A percentile compares a stretch with the other conserved stretches of the same genome.
phyloP scores from a whole-genome alignment of 108 stramenopile genomes.

The Nitzschia putrida region DNA sequence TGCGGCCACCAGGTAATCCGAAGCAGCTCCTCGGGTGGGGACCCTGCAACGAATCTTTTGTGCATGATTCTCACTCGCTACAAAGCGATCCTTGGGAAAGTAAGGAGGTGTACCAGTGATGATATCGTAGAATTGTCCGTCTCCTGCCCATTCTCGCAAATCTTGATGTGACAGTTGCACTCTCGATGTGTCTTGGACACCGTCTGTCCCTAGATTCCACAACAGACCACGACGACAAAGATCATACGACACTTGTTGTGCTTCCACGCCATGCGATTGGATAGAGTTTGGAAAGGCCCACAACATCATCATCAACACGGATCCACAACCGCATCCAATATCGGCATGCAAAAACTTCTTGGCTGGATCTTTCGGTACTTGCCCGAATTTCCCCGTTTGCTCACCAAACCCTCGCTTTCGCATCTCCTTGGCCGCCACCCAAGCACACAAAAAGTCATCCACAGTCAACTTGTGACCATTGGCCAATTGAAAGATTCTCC shows the following conservation, averaged over 20 bases:
- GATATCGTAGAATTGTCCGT: constrained; percentile 10
- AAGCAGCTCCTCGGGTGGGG: constrained; percentile 37
- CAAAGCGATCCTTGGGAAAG: constrained; percentile 37
- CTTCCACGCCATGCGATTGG: constrained; percentile 37
- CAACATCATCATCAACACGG: constrained; percentile 37
- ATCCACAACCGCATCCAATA: constrained; percentile 38
- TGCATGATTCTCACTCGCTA: constrained; percentile 36
- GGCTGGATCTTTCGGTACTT: background rate
- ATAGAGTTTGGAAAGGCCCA: constrained; percentile 38
- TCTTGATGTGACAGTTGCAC: constrained; percentile 25
- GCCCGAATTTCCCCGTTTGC: constrained; percentile 14
- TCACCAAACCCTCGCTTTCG: constrained; percentile 17
- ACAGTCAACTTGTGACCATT: constrained; percentile 44
- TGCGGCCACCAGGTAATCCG: constrained; percentile 34
- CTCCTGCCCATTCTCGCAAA: constrained; percentile 31
- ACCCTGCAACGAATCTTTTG: constrained; percentile 41
- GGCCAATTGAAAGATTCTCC: constrained; percentile 41
- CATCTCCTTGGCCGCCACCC: constrained; percentile 43
- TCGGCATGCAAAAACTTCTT: constrained; percentile 27
- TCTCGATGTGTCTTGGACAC: background rate
- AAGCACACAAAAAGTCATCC: constrained; percentile 42
- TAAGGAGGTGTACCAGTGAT: constrained; percentile 44
- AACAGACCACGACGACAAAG: constrained; percentile 27
- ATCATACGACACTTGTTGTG: constrained; percentile 32
- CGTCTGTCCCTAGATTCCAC: constrained; percentile 31